Conservation (phyloP, 2,329 filamentous ascomycete genomes). For the Alternaria hordeiaustralica region DNA sequence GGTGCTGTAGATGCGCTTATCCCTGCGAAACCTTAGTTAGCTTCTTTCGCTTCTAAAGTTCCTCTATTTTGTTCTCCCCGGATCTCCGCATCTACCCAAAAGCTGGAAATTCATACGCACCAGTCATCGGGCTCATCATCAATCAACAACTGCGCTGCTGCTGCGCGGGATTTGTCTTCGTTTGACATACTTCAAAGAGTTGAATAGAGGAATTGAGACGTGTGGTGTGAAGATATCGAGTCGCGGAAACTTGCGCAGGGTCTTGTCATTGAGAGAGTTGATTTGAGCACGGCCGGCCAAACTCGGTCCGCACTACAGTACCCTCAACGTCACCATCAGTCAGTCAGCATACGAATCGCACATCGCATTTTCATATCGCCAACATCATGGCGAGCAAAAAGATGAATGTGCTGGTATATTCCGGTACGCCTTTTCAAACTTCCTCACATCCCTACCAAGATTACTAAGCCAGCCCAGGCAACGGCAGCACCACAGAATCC, state of each 20-base stretch:
- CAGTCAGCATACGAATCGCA: background rate
- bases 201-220: background rate
- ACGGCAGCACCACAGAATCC: slow-evolving; percentile 85
- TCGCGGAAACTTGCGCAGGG: background rate
- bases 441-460: background rate
- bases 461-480: slow-evolving; percentile 59
- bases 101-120: slow-evolving; percentile 59
- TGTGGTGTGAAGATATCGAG: slow-evolving; percentile 6
- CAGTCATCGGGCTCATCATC: slow-evolving; percentile 96
- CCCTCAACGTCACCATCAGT: slow-evolving; percentile 23
- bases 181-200: slow-evolving; percentile 60
- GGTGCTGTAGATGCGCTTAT: slow-evolving; percentile 96
- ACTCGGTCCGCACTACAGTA: slow-evolving; percentile 27
- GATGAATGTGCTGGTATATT: slow-evolving; percentile 93
- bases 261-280: background rate
- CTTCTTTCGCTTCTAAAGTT: slow-evolving; percentile 18
- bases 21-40: slow-evolving; percentile 64
- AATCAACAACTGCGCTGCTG: slow-evolving; percentile 56
- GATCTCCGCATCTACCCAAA: slow-evolving; percentile 4
- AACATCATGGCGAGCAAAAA: slow-evolving; percentile 68
- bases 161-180: slow-evolving; percentile 53
- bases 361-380: background rate
- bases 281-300: slow-evolving; percentile 37
- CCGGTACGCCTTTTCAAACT: slow-evolving; percentile 62
- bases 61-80: background rate